Evolutionary conservation across 768 basidiomycete genomes (phyloP), one percentile per base, ranked within the genome.

Genomic region (Ramaria rubella): DNA sequence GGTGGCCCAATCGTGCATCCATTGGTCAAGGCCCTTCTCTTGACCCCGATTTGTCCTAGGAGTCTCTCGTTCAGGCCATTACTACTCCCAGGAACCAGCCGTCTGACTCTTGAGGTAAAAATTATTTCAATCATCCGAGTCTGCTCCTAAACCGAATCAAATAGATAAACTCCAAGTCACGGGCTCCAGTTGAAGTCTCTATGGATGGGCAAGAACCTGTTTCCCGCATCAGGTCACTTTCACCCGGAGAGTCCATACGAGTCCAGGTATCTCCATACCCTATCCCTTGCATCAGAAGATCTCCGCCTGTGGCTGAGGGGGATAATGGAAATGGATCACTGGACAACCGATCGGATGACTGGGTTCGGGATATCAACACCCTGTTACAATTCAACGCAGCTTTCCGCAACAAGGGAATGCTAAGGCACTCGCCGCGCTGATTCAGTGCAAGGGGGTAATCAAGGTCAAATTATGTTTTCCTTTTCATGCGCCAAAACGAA

Each of bases 1-100:
- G 94, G 94, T 31, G 94, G 94, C 24, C 94, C 94, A 3, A 96
- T 97, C 62, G 92, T 96, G 0, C 94, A 96, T 60, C 94, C 94
- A 2, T 90, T 90, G 2, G 74, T 94, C 36, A 89, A 88, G 58
- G 90, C 93, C 1, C 78, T 96, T 50, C 87, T 97, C 14, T 74
- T 97, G 40, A 95, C 94, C 1, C 94, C 94, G n/a, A 95, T 97
- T 61, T 94, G 92, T 64, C 94, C 94, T 48, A 80, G 94, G 55
- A 93, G 90, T 67, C 72, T 97, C 19, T 91, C 88, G 29, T 97
- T 97, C 70, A 77, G 94, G 12, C 93, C 94, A 2, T 80, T 97
- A 3, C 87, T 97, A 6, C 87, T 97, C 61, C 94, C 94, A 5
- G 69, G 71, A 7, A 59, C 68, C 7, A 71, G 71, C 5, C 56